phyloP scores from a whole-genome alignment of 192 early-diverging fungal genomes.

The Thoreauomyces humboldtii region DNA sequence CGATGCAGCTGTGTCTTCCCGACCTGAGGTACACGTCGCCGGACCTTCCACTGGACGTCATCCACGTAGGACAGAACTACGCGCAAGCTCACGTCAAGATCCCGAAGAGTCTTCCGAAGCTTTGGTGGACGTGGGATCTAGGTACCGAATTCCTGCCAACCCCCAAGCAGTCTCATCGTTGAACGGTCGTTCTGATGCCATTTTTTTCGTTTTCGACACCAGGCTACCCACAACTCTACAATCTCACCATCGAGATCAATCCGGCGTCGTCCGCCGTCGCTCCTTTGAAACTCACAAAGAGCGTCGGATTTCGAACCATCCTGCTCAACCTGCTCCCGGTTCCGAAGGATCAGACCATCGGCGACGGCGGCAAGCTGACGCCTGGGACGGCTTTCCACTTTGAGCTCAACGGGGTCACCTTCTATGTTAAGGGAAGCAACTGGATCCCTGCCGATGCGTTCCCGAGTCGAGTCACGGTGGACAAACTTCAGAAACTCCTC shows the following conservation, averaged over 20 bases:
- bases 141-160: background rate
- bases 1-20: background rate
- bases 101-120: background rate
- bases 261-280: background rate
- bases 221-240: background rate
- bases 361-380: background rate
- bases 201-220: background rate
- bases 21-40: background rate
- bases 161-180: no score
- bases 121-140: background rate
- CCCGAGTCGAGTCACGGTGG: conserved; percentile 18
- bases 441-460: conserved; percentile 64
- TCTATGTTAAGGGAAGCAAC: conserved; percentile 26
- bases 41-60: background rate
- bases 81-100: background rate
- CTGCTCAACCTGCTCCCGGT: background rate
- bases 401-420: background rate
- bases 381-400: background rate
- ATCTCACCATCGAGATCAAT: background rate
- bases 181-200: no score
- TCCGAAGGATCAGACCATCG: background rate
- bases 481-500: conserved; percentile 30
- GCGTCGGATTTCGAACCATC: background rate
- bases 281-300: background rate
- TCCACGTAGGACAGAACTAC: background rate